Evolutionary conservation across 352 stramenopile genomes (phyloP), one percentile per base, ranked within the genome.

Genomic region (Phytophthora ohioensis): DNA sequence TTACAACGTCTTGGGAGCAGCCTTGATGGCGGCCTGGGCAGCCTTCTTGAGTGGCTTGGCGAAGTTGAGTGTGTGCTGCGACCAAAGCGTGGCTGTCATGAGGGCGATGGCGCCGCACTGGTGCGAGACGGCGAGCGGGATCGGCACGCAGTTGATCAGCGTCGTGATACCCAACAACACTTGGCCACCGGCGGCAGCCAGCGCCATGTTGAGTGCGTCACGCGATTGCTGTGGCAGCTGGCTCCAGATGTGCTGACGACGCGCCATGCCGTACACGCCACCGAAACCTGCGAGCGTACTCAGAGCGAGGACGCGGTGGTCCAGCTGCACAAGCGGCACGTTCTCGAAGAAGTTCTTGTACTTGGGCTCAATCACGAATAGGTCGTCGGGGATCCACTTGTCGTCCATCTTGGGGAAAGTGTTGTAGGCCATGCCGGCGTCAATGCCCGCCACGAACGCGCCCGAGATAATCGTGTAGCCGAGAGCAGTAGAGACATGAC

Each of bases 261-360:
- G 79, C 13, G 85, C 86, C 55, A 96, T 75, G 21, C 58, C 82
- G 67, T 94, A 95, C 57, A 87, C 80, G 36, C 57, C 79, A 47
- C 76, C 79, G 70, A 80, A 98, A 81, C 75, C 86, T 53, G 59
- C 74, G 43, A 96, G 73, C 4, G 97, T 99, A 31, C 84, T 90
- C 38, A 98, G 90, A 9, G 98, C 98, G 21, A 99, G 87, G 13
- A 99, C 43, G 42, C 98, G 92, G 76, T 99, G 98, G 81, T 99
- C 98, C 34, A 99, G 95, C 78, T 99, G 98, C 64, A 99, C 98
- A n/a, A 97, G 97, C 15, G 97, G 95, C 54, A 98, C 98, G 76
- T 99, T 99, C 75, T 99, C 97, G 71, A 99, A 99, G 46, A 99
- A 92, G 80, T 99, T 99, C 57, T 86, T 87, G 76, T 95, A 98